Evolutionary conservation across 495 filamentous ascomycete genomes (phyloP).

Genomic region (Acidomyces sp.): DNA sequence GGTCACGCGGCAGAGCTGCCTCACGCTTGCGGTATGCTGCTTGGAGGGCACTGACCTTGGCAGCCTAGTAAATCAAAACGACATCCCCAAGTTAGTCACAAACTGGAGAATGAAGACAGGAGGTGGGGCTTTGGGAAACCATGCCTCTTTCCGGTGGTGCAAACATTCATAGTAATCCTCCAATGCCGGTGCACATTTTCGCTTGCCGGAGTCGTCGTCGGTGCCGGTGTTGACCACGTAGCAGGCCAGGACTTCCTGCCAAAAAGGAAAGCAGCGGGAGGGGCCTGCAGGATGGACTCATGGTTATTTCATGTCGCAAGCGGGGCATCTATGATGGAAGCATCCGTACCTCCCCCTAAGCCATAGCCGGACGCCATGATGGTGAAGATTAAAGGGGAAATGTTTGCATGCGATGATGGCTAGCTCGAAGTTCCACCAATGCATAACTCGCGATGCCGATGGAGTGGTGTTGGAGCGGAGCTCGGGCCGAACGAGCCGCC

Average conservation of each 20-base stretch:
- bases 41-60: slow-evolving; percentile 66
- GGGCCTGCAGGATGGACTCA: slow-evolving; percentile 43
- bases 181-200: slow-evolving; percentile 75
- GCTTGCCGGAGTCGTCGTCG: slow-evolving; percentile 65
- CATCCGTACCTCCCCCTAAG: slow-evolving; percentile 21
- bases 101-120: too few relatives aligned
- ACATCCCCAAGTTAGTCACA: too few relatives aligned
- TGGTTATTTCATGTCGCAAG: too few relatives aligned
- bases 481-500: too few relatives aligned
- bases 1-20: slow-evolving; percentile 60
- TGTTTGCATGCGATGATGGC: too few relatives aligned
- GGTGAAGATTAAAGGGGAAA: too few relatives aligned
- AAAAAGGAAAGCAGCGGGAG: slow-evolving; percentile 94
- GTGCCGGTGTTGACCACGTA: slow-evolving; percentile 33
- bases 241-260: slow-evolving; percentile 52
- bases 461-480: too few relatives aligned
- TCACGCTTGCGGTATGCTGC: slow-evolving; percentile 74
- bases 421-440: too few relatives aligned
- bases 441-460: too few relatives aligned
- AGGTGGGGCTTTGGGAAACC: slow-evolving; percentile 15
- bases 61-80: too few relatives aligned
- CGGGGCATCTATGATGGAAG: too few relatives aligned
- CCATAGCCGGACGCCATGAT: slow-evolving; percentile 28
- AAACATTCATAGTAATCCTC: slow-evolving; percentile 98
- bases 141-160: slow-evolving; percentile 94